Evolutionary conservation across 495 filamentous ascomycete species (phyloP), one percentile per base, ranked within the genome.

Genomic region (Filosporella fistucella): DNA sequence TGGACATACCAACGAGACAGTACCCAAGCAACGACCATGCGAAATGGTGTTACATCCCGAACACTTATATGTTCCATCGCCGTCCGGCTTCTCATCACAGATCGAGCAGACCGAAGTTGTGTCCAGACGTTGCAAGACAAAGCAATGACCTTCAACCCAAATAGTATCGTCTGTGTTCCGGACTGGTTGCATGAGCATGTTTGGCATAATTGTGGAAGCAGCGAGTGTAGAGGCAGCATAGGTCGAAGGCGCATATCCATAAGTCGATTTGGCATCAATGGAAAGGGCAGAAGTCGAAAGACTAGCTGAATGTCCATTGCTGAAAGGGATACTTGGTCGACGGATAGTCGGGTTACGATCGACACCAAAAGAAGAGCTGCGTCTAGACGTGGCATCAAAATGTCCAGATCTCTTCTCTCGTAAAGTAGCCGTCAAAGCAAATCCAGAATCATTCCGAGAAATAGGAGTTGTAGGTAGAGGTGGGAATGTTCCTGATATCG

Each of bases 211-310:
- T 0, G 93, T 98, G 12, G 89, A 95, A n/a, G 93, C 93, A 24
- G 93, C 93, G n/a, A 97, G 75, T 9, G 93, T 98, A 13, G 91
- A 96, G 57, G 91, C 88, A 2, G 93, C 93, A 66, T 96, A 98
- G 2, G 91, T 88, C 2, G 91, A 96, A 1, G 93, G 91, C 2
- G 93, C 91, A 68, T 98, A 98, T 3, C 75, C 77, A 13, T 82
- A 84, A 12, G 82, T 91, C 1, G 81, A 80, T 14, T 84, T 78
- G 38, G 84, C 76, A 53, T 91, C 88, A 17, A 82, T 81, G 46
- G 81, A 84, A 47, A 95, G 69, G 4, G 88, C 88, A 9, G 88
- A 93, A 21, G 91, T 89, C 10, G 93, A 95, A 23, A 85, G 65
- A 55, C 85, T 93, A 9, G 88, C 78, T 13, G 82, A 72, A 60